A percentile compares a stretch with the other conserved stretches of the same genome.
Evolutionary conservation across 164 flowering plant species (phyloP).

Genomic region (Vitis riparia): DNA sequence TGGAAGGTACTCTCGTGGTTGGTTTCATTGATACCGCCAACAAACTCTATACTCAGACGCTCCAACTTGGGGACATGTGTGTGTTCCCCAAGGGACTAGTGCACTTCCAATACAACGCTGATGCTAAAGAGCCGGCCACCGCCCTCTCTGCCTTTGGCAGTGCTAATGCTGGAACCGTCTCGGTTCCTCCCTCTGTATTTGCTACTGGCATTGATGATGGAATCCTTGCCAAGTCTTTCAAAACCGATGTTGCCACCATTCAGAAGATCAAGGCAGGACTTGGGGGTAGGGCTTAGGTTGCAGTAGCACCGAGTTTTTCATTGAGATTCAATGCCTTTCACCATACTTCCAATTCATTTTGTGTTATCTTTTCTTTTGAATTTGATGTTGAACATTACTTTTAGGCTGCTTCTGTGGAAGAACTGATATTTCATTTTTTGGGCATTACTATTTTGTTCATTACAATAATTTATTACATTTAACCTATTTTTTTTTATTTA

Average conservation of each 20-base stretch:
- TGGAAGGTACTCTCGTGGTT: conserved; percentile 23
- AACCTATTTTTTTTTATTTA: too few species aligned
- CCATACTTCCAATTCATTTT: too few species aligned
- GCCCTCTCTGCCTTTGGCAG: conserved; percentile 38
- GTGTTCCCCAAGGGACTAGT: conserved; percentile 32
- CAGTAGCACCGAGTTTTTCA: too few species aligned
- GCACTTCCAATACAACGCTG: conserved; percentile 21
- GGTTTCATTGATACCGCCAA: conserved; percentile 32
- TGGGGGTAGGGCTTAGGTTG: neutral
- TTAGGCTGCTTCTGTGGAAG: too few species aligned
- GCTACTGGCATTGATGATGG: conserved; percentile 18
- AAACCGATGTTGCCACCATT: conserved; percentile 26
- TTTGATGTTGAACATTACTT: too few species aligned
- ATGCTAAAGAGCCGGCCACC: neutral
- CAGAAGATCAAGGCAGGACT: conserved; percentile 24
- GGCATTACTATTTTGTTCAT: too few species aligned
- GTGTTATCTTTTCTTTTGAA: too few species aligned
- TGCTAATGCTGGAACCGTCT: conserved; percentile 26
- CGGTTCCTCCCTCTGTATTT: conserved; percentile 18
- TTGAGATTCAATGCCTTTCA: too few species aligned
- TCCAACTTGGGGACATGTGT: conserved; percentile 30
- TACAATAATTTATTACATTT: too few species aligned
- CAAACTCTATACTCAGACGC: conserved; percentile 28
- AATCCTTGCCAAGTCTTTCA: conserved; percentile 27
- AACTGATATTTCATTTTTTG: too few species aligned